Conservation (phyloP, 164 flowering plant genomes). For the Chimonanthus praecox region DNA sequence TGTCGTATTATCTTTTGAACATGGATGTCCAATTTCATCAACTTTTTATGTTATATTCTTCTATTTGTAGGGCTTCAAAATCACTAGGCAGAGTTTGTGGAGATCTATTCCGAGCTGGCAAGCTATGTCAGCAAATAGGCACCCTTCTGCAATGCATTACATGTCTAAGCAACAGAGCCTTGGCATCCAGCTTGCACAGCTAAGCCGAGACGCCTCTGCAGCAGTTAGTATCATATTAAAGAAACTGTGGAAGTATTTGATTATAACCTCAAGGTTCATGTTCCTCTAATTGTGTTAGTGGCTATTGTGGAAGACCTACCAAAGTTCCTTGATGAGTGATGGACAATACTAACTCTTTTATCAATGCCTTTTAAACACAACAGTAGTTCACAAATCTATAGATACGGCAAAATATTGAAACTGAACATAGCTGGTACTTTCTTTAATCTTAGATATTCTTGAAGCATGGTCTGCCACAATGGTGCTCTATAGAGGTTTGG, state of each 20-base stretch:
- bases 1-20: neutral
- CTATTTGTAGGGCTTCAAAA: slow-evolving; percentile 68
- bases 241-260: neutral
- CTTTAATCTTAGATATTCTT: neutral
- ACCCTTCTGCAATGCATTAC: slow-evolving; percentile 58
- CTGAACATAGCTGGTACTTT: neutral
- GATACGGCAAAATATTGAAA: neutral
- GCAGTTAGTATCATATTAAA: slow-evolving; percentile 56
- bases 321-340: neutral
- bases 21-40: neutral
- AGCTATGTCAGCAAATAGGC: slow-evolving; percentile 69
- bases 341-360: neutral
- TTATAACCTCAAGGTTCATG: neutral
- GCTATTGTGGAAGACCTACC: neutral
- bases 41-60: neutral
- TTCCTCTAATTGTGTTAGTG: neutral
- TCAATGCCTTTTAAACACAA: neutral
- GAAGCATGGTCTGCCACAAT: neutral
- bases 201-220: slow-evolving; percentile 97
- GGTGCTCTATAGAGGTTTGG: neutral
- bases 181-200: slow-evolving; percentile 94
- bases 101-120: slow-evolving; percentile 70
- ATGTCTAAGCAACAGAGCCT: slow-evolving; percentile 86
- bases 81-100: slow-evolving; percentile 73
- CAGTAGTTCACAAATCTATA: neutral